These are phyloP conservation scores for Coffea humblotiana DNA, from an alignment of 305 asterid genomes.

Conservation along the genomic window DNA sequence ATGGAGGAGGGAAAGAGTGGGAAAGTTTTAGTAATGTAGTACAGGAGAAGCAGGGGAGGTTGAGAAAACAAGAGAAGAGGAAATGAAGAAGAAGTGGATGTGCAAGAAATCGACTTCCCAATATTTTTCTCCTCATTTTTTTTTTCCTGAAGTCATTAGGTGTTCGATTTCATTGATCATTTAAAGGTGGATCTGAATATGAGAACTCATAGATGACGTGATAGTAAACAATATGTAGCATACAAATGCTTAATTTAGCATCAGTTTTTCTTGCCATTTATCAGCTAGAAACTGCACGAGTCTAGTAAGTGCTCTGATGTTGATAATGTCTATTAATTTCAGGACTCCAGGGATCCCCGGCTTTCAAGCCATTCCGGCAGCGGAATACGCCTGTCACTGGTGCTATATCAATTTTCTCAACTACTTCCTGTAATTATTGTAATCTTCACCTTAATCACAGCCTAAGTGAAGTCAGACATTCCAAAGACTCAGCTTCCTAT, in stretches of 20 bases:
- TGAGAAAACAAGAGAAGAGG: too few species aligned
- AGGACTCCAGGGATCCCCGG: neutral
- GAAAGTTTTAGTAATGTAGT: too few species aligned
- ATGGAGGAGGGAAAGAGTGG: too few species aligned
- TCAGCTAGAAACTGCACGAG: neutral
- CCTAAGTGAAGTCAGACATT: neutral
- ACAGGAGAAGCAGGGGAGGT: too few species aligned
- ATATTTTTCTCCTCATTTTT: neutral
- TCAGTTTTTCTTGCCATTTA: neutral
- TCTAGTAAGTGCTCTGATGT: neutral
- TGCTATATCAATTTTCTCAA: neutral
- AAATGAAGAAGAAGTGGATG: neutral
- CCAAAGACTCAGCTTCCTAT: neutral
- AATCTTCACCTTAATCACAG: neutral
- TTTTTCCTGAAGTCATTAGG: neutral
- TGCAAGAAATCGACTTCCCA: neutral
- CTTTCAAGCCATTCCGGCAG: neutral
- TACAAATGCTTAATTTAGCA: neutral
- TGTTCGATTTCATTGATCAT: neutral
- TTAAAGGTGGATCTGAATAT: neutral
- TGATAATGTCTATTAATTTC: constrained; percentile 1
- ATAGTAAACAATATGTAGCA: neutral
- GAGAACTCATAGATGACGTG: neutral
- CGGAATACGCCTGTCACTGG: neutral
- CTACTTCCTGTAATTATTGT: neutral